Conservation (phyloP, 768 basidiomycete genomes). For the Suillus sp. region DNA sequence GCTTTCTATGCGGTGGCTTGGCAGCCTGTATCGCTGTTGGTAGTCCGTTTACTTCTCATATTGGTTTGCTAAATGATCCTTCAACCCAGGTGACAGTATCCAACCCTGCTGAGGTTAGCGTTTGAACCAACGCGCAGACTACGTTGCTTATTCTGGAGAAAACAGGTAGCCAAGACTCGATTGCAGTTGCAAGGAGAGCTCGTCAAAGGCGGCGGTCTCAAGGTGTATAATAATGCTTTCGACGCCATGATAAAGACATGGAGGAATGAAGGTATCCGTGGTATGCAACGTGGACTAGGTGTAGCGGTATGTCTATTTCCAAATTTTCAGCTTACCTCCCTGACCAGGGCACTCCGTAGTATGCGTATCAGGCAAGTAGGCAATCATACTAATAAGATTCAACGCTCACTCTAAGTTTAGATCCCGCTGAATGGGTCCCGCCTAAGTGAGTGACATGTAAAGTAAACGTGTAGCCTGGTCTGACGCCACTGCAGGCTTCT, state of each 20-base stretch:
- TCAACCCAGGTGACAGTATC: conserved; percentile 51
- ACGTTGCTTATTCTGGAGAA: conserved; percentile 6
- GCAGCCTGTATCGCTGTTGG: conserved; percentile 91
- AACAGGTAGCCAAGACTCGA: conserved; percentile 84
- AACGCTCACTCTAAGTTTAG: conserved; percentile 40
- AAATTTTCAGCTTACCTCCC: conserved; percentile 16
- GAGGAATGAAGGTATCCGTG: conserved; percentile 85
- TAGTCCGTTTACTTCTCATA: conserved; percentile 14
- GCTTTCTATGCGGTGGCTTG: conserved; percentile 86
- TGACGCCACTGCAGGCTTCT: conserved; percentile 69
- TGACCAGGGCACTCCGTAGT: conserved; percentile 47
- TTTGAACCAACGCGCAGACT: neutral
- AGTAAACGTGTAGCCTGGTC: conserved; percentile 13
- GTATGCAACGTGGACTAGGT: conserved; percentile 89
- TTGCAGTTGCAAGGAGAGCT: conserved; percentile 96
- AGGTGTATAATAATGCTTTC: conserved; percentile 87
- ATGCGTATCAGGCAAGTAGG: conserved; percentile 81
- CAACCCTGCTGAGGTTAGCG: conserved; percentile 61
- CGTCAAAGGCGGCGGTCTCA: conserved; percentile 64
- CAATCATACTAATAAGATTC: neutral
- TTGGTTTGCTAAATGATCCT: neutral
- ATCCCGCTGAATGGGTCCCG: conserved; percentile 91
- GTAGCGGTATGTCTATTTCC: conserved; percentile 68
- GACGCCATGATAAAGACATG: conserved; percentile 89
- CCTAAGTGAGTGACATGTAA: conserved; percentile 52